phyloP scores from a whole-genome alignment of 345 rosid species.

The Pistacia atlantica region DNA sequence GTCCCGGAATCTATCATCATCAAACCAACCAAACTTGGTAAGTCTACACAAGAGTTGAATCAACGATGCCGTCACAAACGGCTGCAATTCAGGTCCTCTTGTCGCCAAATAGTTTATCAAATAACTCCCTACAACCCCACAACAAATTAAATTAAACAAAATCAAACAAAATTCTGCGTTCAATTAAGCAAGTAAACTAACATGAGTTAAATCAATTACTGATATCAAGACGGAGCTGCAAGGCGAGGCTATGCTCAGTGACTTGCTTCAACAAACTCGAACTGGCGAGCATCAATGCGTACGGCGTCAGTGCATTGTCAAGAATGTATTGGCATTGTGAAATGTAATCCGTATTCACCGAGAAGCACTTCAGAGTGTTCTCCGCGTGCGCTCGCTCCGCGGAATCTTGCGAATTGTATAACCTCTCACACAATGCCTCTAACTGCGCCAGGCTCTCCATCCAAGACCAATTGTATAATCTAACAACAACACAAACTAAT shows the following conservation, averaged over 20 bases:
- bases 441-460: constrained; percentile 99
- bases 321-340: constrained; percentile 97
- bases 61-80: constrained; percentile 82
- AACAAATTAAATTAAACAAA: not conserved
- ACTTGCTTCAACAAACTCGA: constrained; percentile 96
- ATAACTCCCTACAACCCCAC: constrained; percentile 57
- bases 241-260: constrained; percentile 85
- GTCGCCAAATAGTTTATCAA: constrained; percentile 84
- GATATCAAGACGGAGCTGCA: constrained; percentile 92
- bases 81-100: constrained; percentile 87
- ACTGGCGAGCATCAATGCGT: constrained; percentile 98
- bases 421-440: constrained; percentile 95
- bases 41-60: constrained; percentile 90
- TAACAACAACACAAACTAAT: not conserved
- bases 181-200: not conserved
- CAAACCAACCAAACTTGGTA: constrained; percentile 99
- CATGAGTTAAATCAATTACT: constrained; percentile 36
- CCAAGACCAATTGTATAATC: not conserved
- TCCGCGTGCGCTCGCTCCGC: constrained; percentile 93
- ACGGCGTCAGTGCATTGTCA: constrained; percentile 93
- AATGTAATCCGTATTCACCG: constrained; percentile 84
- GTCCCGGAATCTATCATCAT: constrained; percentile 91
- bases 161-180: too few relatives aligned
- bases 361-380: constrained; percentile 88
- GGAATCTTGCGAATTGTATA: constrained; percentile 92